Percentiles rank a stretch among this genome's conserved stretches.
phyloP scores from a whole-genome alignment of 192 early-diverging fungal genomes.

The Backusella tuberculispora region DNA sequence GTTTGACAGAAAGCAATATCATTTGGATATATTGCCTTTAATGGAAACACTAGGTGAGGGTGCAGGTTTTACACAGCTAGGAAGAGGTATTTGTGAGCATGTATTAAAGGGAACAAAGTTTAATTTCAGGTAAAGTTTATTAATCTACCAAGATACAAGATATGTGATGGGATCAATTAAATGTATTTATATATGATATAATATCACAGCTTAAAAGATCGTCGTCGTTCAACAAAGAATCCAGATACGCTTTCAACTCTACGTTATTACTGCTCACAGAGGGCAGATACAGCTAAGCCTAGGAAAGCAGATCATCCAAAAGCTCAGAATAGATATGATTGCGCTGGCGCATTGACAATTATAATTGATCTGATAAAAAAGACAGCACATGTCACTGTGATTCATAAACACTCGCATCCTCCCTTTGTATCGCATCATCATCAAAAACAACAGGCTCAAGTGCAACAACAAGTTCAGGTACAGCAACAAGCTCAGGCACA shows the following conservation, averaged over 20 bases:
- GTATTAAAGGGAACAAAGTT: conserved; percentile 39
- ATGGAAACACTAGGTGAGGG: conserved; percentile 26
- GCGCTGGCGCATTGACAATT: conserved; percentile 40
- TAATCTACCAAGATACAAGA: no score
- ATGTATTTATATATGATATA: background rate
- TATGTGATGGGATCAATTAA: no score
- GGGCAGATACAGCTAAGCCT: conserved; percentile 40
- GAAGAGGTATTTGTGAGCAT: conserved; percentile 38
- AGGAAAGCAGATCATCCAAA: conserved; percentile 40
- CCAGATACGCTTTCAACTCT: conserved; percentile 40
- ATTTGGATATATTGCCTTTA: conserved; percentile 33
- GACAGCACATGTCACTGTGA: conserved; percentile 37
- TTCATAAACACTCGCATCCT: conserved; percentile 39
- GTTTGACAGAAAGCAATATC: conserved; percentile 38
- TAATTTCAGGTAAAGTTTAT: conserved; percentile 40
- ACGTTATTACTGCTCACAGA: conserved; percentile 43
- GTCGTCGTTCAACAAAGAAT: conserved; percentile 32
- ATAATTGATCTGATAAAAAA: conserved; percentile 41
- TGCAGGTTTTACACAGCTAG: conserved; percentile 36
- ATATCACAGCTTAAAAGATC: conserved; percentile 39
- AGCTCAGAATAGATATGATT: conserved; percentile 36
- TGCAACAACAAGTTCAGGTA: background rate
- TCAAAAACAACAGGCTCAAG: conserved; percentile 26
- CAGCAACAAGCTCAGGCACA: background rate
- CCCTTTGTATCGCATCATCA: conserved; percentile 32